Evolutionary conservation across 495 filamentous ascomycete species (phyloP).

Genomic region (Tetracladium setigerum): DNA sequence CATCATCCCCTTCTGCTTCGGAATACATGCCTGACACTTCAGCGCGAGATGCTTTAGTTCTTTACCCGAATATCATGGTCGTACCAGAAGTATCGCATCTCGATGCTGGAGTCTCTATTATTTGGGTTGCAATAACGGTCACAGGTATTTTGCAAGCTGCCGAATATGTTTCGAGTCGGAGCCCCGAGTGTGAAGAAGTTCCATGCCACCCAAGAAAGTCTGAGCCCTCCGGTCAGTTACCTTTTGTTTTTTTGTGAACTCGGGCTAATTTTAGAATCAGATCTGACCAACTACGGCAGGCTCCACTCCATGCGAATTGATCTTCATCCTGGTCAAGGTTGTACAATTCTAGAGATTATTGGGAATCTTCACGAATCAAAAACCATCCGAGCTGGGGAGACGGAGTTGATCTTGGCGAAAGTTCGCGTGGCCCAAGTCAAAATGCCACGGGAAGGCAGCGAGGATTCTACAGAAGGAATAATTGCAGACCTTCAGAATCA

Average conservation of each 20-base stretch:
- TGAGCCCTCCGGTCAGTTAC: no score
- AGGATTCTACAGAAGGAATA: conserved; percentile 31
- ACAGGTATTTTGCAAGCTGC: conserved; percentile 18
- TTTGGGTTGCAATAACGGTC: conserved; percentile 43
- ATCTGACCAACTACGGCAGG: conserved; percentile 5
- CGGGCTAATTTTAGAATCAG: background rate
- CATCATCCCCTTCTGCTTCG: background rate
- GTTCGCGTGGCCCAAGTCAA: conserved; percentile 4
- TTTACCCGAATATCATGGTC: conserved; percentile 33
- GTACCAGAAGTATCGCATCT: conserved; percentile 46
- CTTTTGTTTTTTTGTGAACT: background rate
- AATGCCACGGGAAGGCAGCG: background rate
- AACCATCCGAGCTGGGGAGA: conserved; percentile 15
- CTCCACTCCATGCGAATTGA: conserved; percentile 16
- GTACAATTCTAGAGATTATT: conserved; percentile 8
- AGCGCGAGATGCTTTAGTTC: conserved; percentile 23
- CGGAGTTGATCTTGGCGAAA: conserved; percentile 23
- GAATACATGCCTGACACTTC: background rate
- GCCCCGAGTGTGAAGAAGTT: no score
- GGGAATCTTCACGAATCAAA: conserved; percentile 11
- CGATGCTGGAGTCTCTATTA: conserved; percentile 18
- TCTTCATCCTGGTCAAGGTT: conserved; percentile 8
- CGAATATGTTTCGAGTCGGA: no score
- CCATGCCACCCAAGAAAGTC: no score
- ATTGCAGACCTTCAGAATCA: conserved; percentile 42